Evolutionary conservation across 2,329 filamentous ascomycete species (phyloP).

Genomic region (Trichoderma sp.): DNA sequence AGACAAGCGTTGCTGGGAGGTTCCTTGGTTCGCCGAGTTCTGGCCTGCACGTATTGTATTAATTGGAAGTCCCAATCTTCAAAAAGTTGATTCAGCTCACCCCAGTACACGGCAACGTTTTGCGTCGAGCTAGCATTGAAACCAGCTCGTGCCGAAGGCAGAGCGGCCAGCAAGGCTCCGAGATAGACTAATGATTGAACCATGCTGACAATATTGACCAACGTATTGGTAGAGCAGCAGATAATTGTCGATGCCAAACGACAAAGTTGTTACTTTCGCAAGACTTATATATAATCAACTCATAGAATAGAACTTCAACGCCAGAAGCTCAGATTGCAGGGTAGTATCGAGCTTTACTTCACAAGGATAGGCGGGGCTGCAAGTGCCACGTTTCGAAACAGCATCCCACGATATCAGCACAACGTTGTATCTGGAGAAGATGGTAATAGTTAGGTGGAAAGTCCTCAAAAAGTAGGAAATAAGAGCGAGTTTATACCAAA

Average conservation of each 20-base stretch:
- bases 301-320: background rate
- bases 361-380: background rate
- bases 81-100: constrained; percentile 37
- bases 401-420: constrained; percentile 5
- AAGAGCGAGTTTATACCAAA: background rate
- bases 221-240: background rate
- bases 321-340: background rate
- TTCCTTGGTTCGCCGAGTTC: constrained; percentile 57
- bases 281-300: background rate
- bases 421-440: constrained; percentile 15
- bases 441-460: background rate
- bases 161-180: constrained; percentile 30
- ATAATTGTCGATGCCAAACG: background rate
- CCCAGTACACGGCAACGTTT: constrained; percentile 70
- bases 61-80: background rate
- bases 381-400: constrained; percentile 11
- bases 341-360: constrained; percentile 10
- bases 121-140: constrained; percentile 48
- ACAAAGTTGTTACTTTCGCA: background rate
- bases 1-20: constrained; percentile 57
- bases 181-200: constrained; percentile 25
- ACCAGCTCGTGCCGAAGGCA: constrained; percentile 42
- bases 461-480: background rate
- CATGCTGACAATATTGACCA: constrained; percentile 12
- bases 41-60: constrained; percentile 45